phyloP scores from a whole-genome alignment of 805 yeast genomes.

The Metschnikowia borealis region DNA sequence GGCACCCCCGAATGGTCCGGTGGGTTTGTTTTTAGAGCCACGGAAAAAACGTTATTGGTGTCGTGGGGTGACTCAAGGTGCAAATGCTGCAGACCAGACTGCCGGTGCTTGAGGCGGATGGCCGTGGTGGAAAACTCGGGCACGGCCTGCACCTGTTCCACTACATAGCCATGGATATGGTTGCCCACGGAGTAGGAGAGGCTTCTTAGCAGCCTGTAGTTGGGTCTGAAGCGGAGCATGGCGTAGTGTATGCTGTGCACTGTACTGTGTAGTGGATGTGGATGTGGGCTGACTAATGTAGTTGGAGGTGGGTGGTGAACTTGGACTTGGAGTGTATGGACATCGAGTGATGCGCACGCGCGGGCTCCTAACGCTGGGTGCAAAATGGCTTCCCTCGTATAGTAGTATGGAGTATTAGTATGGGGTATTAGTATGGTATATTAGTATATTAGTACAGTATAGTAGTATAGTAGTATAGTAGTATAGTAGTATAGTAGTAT shows the following conservation, averaged over 20 bases:
- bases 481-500: too few relatives aligned
- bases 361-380: too few relatives aligned
- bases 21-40: slow-evolving; percentile 90
- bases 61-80: slow-evolving; percentile 82
- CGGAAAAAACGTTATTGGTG: slow-evolving; percentile 79
- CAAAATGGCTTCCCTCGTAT: too few relatives aligned
- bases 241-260: too few relatives aligned
- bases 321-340: too few relatives aligned
- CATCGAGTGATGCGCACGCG: too few relatives aligned
- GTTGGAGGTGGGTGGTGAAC: too few relatives aligned
- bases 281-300: too few relatives aligned
- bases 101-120: slow-evolving; percentile 61
- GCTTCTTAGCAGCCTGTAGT: neutral
- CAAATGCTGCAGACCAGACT: slow-evolving; percentile 74
- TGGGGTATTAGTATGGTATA: too few relatives aligned
- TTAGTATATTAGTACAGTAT: too few relatives aligned
- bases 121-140: slow-evolving; percentile 84
- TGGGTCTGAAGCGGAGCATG: neutral
- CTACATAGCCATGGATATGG: slow-evolving; percentile 60
- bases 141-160: slow-evolving; percentile 60
- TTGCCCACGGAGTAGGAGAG: slow-evolving; percentile 49
- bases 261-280: neutral
- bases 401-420: too few relatives aligned
- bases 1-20: slow-evolving; percentile 96
- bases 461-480: too few relatives aligned